A percentile compares a stretch with the other conserved stretches of the same genome.
These are phyloP conservation scores for Penicillium expansum DNA, from an alignment of 2,329 filamentous ascomycete genomes.

Conservation along the genomic window DNA sequence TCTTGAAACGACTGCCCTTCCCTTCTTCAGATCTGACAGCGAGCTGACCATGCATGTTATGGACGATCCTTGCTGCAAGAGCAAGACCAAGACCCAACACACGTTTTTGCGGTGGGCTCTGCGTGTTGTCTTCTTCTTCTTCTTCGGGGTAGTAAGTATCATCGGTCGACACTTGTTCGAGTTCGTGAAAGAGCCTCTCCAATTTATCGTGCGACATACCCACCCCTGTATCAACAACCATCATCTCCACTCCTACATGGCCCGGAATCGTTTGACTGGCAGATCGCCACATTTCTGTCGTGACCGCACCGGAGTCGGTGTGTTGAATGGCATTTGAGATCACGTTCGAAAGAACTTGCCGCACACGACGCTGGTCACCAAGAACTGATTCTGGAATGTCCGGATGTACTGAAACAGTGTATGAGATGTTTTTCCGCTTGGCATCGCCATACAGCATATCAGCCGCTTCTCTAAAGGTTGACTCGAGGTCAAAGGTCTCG, in stretches of 20 bases:
- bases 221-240: conserved; percentile 70
- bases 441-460: conserved; percentile 72
- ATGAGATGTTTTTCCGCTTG: conserved; percentile 69
- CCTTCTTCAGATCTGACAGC: conserved; percentile 79
- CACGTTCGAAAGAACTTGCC: conserved; percentile 79
- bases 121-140: conserved; percentile 25
- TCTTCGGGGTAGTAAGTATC: conserved; percentile 41
- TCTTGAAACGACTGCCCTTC: conserved; percentile 77
- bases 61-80: conserved; percentile 77
- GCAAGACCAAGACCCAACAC: conserved; percentile 80
- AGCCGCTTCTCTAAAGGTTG: conserved; percentile 73
- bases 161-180: conserved; percentile 64
- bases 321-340: conserved; percentile 82
- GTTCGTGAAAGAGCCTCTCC: conserved; percentile 60
- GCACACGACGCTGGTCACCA: conserved; percentile 75
- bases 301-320: conserved; percentile 66
- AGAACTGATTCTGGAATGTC: conserved; percentile 68
- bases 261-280: conserved; percentile 46
- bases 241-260: conserved; percentile 68
- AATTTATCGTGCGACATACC: conserved; percentile 60
- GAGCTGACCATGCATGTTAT: conserved; percentile 88
- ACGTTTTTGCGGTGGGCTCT: conserved; percentile 29
- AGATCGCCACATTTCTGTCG: conserved; percentile 64
- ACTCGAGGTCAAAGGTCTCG: conserved; percentile 70
- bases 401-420: conserved; percentile 64